phyloP scores from a whole-genome alignment of 2,329 filamentous ascomycete species.

The Colletotrichum falcatum region DNA sequence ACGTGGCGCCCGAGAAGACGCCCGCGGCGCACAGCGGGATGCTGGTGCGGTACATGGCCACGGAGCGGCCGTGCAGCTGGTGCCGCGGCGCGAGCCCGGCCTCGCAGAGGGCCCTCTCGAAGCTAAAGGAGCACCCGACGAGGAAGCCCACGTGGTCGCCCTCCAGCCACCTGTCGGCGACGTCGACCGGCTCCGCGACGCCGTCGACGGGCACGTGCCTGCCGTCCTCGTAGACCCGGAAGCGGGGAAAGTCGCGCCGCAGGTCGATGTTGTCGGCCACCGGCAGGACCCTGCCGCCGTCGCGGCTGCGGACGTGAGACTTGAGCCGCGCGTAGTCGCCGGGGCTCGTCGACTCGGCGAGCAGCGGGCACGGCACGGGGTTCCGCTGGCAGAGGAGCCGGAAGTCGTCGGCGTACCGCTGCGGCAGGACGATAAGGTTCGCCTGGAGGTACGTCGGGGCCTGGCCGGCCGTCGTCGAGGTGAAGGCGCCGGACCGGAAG shows the following conservation, averaged over 20 bases:
- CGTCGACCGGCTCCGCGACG: slow-evolving; percentile 50
- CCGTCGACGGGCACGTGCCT: slow-evolving; percentile 48
- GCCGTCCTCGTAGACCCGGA: slow-evolving; percentile 68
- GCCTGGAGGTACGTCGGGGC: slow-evolving; percentile 69
- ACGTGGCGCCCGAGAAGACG: slow-evolving; percentile 65
- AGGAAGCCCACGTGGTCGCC: slow-evolving; percentile 70
- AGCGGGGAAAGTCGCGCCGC: slow-evolving; percentile 67
- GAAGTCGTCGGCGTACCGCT: slow-evolving; percentile 68
- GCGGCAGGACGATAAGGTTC: slow-evolving; percentile 71
- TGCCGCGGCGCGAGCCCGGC: slow-evolving; percentile 66
- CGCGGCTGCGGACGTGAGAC: slow-evolving; percentile 46
- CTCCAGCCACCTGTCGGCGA: slow-evolving; percentile 64
- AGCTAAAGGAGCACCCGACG: slow-evolving; percentile 74
- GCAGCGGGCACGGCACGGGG: slow-evolving; percentile 71
- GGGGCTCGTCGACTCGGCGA: slow-evolving; percentile 61
- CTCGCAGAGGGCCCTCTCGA: slow-evolving; percentile 66
- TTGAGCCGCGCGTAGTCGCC: slow-evolving; percentile 58
- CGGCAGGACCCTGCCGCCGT: slow-evolving; percentile 44
- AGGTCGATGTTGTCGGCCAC: slow-evolving; percentile 62
- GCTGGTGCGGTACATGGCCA: slow-evolving; percentile 72
- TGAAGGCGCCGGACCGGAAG: slow-evolving; percentile 55
- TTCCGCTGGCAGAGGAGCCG: slow-evolving; percentile 69
- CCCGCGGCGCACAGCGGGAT: slow-evolving; percentile 68
- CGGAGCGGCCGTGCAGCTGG: slow-evolving; percentile 59
- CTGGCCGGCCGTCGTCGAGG: slow-evolving; percentile 63